Conservation (phyloP, 2,329 filamentous ascomycete species). For the Fusarium lateritium region DNA sequence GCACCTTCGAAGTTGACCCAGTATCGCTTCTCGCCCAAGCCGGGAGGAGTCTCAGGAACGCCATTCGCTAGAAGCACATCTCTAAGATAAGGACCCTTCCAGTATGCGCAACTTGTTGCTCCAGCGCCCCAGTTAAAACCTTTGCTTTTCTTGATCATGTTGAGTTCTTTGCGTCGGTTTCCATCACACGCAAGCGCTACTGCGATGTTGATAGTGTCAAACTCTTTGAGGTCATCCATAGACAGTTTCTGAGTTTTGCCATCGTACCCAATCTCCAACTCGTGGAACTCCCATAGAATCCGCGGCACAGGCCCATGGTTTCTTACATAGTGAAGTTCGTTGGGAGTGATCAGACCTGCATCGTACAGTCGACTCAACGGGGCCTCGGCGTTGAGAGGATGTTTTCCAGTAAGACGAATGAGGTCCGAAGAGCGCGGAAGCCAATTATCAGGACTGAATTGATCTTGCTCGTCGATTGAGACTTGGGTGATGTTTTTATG, state of each 20-base stretch:
- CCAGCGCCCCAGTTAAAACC: slow-evolving; percentile 64
- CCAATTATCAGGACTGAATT: slow-evolving; percentile 52
- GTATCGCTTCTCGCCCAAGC: slow-evolving; percentile 5
- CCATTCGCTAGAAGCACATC: slow-evolving; percentile 62
- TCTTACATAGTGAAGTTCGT: slow-evolving; percentile 58
- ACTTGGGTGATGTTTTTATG: neutral
- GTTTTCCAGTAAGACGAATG: slow-evolving; percentile 66
- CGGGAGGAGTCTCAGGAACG: slow-evolving; percentile 46
- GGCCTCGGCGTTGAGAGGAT: slow-evolving; percentile 67
- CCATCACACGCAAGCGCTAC: slow-evolving; percentile 65
- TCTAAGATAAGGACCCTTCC: slow-evolving; percentile 62
- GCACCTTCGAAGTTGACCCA: slow-evolving; percentile 67
- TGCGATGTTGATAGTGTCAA: slow-evolving; percentile 63
- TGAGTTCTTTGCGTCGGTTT: slow-evolving; percentile 66
- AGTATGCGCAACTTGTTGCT: slow-evolving; percentile 65
- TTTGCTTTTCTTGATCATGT: slow-evolving; percentile 63
- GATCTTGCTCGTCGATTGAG: neutral
- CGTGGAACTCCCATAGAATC: slow-evolving; percentile 64
- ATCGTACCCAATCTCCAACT: slow-evolving; percentile 59
- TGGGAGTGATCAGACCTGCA: neutral
- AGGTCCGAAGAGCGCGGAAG: slow-evolving; percentile 62
- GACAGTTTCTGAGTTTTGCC: slow-evolving; percentile 54
- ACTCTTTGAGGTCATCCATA: slow-evolving; percentile 62
- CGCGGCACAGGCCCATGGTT: slow-evolving; percentile 68
- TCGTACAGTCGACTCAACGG: slow-evolving; percentile 58